Percentiles rank a stretch among this genome's conserved stretches.
Evolutionary conservation across 73 alveolate species (phyloP).

Genomic region (Paramecium caudatum): DNA sequence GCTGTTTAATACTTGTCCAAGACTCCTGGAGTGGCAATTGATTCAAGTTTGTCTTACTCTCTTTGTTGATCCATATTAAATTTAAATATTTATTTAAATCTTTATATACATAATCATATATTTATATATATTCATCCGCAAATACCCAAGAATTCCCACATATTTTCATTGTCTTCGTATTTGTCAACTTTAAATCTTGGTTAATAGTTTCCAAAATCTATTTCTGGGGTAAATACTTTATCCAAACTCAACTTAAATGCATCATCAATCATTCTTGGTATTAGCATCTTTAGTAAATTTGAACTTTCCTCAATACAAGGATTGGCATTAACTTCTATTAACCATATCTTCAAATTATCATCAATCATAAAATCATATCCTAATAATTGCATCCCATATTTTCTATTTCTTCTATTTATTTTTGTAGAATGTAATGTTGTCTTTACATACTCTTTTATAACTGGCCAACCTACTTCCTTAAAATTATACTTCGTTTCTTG

Average conservation of each 20-base stretch:
- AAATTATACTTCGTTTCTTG: constrained; percentile 71
- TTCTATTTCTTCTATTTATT: constrained; percentile 85
- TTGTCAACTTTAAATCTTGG: constrained; percentile 54
- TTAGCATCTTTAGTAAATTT: constrained; percentile 82
- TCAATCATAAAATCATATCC: constrained; percentile 99
- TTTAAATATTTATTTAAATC: constrained; percentile 56
- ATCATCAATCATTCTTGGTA: constrained; percentile 94
- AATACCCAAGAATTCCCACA: constrained; percentile 72
- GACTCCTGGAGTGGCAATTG: constrained; percentile 87
- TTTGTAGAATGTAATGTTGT: constrained; percentile 83
- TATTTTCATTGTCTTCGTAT: constrained; percentile 65
- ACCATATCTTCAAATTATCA: constrained; percentile 87
- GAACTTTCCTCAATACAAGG: constrained; percentile 97
- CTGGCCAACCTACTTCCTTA: constrained; percentile 80
- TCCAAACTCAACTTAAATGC: constrained; percentile 90
- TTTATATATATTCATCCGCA: constrained; percentile 20
- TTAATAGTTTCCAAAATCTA: not conserved
- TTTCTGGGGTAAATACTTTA: constrained; percentile 64
- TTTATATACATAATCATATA: constrained; percentile 33
- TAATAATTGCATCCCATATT: constrained; percentile 91
- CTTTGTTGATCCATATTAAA: constrained; percentile 54
- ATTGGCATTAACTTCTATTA: constrained; percentile 98
- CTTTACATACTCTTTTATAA: constrained; percentile 78
- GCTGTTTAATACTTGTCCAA: constrained; percentile 93
- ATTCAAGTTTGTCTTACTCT: constrained; percentile 77